phyloP scores from a whole-genome alignment of 768 basidiomycete genomes.

The Kwoniella pini region DNA sequence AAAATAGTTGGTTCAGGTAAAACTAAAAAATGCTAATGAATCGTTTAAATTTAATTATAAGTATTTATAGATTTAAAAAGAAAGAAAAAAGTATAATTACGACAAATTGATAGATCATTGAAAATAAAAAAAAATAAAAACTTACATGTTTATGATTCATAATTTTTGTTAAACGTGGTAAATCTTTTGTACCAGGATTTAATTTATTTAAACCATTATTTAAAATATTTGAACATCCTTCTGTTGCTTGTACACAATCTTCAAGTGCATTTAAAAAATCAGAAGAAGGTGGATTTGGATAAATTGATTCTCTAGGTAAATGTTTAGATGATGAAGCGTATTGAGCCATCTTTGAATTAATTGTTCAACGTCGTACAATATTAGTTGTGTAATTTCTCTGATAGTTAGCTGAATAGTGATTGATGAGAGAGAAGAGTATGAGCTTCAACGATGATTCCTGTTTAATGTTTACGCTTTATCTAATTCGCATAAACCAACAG shows the following conservation, averaged over 20 bases:
- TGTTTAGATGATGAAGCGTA: slow-evolving; percentile 9
- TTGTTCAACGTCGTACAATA: no score
- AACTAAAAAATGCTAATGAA: slow-evolving; percentile 47
- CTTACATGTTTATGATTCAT: slow-evolving; percentile 50
- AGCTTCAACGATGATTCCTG: no score
- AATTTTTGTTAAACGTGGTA: slow-evolving; percentile 48
- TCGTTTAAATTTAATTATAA: neutral
- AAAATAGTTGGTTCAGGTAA: slow-evolving; percentile 47
- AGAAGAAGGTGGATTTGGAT: slow-evolving; percentile 20
- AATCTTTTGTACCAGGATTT: slow-evolving; percentile 41
- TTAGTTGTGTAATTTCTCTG: no score
- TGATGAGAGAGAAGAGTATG: no score
- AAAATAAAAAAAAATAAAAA: slow-evolving; percentile 5
- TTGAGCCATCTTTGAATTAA: slow-evolving; percentile 15
- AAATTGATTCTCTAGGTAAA: slow-evolving; percentile 24
- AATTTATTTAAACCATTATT: slow-evolving; percentile 23
- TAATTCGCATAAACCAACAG: no score
- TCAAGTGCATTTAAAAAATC: slow-evolving; percentile 45
- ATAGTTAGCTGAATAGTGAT: no score
- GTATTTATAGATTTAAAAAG: neutral
- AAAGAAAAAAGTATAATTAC: no score
- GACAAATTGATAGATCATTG: no score
- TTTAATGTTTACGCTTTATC: no score
- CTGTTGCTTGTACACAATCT: slow-evolving; percentile 46
- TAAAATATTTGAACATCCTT: slow-evolving; percentile 30